Conservation (phyloP, 495 filamentous ascomycete genomes). For the Umbilicaria muhlenbergii region DNA sequence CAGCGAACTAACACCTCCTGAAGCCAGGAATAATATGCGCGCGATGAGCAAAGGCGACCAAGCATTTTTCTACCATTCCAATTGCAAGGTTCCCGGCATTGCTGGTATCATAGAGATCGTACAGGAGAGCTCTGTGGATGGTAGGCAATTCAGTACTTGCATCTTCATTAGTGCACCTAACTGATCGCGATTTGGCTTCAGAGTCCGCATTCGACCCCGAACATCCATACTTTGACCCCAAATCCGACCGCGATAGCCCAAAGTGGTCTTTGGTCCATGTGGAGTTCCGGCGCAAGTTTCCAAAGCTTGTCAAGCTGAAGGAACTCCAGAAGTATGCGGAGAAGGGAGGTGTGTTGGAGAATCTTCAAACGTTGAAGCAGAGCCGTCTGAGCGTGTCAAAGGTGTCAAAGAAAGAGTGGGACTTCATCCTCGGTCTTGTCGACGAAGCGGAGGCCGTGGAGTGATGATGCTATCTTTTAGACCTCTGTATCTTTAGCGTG, state of each 20-base stretch:
- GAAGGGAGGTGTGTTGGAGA: slow-evolving; percentile 48
- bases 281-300: slow-evolving; percentile 66
- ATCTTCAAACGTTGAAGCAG: slow-evolving; percentile 72
- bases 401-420: slow-evolving; percentile 61
- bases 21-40: slow-evolving; percentile 72
- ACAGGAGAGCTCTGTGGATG: slow-evolving; percentile 60
- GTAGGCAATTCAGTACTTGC: slow-evolving; percentile 28
- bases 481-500: no score
- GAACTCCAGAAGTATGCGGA: slow-evolving; percentile 51
- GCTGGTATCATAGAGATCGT: slow-evolving; percentile 92
- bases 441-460: slow-evolving; percentile 18
- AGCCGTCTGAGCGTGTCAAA: slow-evolving; percentile 69
- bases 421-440: slow-evolving; percentile 49
- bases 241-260: slow-evolving; percentile 53
- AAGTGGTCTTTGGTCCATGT: slow-evolving; percentile 88
- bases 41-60: slow-evolving; percentile 83
- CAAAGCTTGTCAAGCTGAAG: slow-evolving; percentile 50
- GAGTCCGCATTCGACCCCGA: slow-evolving; percentile 66
- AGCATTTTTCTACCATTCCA: slow-evolving; percentile 97
- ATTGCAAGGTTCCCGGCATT: slow-evolving; percentile 79
- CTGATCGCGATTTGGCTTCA: slow-evolving; percentile 15
- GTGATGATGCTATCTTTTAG: no score
- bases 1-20: not conserved
- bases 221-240: slow-evolving; percentile 72
- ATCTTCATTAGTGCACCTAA: not conserved